Percentiles rank a stretch among this genome's conserved stretches.
These are phyloP conservation scores for Glarea lozoyensis DNA, from an alignment of 495 filamentous ascomycete genomes.

Conservation along the genomic window DNA sequence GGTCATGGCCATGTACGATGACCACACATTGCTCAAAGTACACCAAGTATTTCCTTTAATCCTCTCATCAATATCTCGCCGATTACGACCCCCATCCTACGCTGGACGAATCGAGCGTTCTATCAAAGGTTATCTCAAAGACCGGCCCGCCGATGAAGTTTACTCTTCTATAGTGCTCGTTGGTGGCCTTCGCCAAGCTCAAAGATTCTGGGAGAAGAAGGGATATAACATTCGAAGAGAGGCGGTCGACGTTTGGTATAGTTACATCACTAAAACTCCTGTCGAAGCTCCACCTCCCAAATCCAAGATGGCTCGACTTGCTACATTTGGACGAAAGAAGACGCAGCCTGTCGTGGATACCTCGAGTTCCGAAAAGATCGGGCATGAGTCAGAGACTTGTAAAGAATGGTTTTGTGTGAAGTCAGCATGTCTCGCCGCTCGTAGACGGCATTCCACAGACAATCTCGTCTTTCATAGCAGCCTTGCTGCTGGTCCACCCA, in stretches of 20 bases:
- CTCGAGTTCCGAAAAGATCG: constrained; percentile 1
- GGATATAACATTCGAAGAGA: constrained; percentile 44
- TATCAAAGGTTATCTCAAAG: constrained; percentile 45
- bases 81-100: constrained; percentile 46
- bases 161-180: constrained; percentile 45
- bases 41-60: constrained; percentile 47
- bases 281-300: constrained; percentile 28
- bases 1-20: constrained; percentile 48
- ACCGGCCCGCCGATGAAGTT: constrained; percentile 45
- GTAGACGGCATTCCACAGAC: constrained; percentile 21
- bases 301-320: constrained; percentile 37
- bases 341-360: constrained; percentile 8
- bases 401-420: constrained; percentile 26
- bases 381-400: constrained; percentile 16
- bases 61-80: constrained; percentile 45
- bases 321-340: constrained; percentile 42
- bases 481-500: constrained; percentile 43
- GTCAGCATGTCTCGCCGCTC: constrained; percentile 17
- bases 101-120: constrained; percentile 45
- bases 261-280: constrained; percentile 31
- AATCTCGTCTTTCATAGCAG: constrained; percentile 42
- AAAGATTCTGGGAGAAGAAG: constrained; percentile 49
- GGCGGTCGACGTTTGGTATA: constrained; percentile 45
- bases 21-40: constrained; percentile 42
- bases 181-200: constrained; percentile 44